These are phyloP conservation scores for Bruguiera parviflora DNA, from an alignment of 345 rosid species.

Conservation along the genomic window DNA sequence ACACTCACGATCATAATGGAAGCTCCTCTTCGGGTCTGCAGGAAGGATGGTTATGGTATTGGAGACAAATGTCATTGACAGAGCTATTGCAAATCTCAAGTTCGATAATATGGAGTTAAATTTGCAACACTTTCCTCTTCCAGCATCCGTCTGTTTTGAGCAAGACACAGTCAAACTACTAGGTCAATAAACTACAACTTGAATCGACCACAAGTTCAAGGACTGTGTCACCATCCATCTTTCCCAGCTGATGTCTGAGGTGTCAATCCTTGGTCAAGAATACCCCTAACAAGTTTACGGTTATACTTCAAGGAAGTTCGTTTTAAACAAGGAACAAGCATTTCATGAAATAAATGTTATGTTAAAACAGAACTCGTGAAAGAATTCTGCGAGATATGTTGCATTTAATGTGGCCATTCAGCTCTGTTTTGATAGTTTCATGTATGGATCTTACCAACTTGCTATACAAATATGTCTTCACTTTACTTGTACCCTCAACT, in stretches of 20 bases:
- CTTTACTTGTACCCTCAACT: not conserved
- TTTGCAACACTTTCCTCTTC: slow-evolving; percentile 20
- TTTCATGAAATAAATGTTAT: not conserved
- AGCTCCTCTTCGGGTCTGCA: no score
- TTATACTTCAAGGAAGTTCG: not conserved
- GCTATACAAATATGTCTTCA: not conserved
- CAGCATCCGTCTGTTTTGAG: slow-evolving; percentile 7
- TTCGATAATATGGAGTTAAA: slow-evolving; percentile 58
- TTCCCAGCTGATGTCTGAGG: slow-evolving; percentile 26
- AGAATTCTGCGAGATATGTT: not conserved
- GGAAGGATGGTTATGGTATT: slow-evolving; percentile 32
- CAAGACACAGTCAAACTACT: not conserved
- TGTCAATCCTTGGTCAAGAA: slow-evolving; percentile 7
- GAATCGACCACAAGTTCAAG: slow-evolving; percentile 1
- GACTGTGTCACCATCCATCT: not conserved
- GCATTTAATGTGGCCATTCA: not conserved
- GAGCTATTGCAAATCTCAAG: slow-evolving; percentile 73
- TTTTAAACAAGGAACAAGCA: not conserved
- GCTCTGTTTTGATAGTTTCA: slow-evolving; percentile 30
- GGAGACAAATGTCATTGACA: slow-evolving; percentile 66
- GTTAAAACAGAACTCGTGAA: not conserved
- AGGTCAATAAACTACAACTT: slow-evolving; percentile 3
- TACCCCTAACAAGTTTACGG: not conserved
- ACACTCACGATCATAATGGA: no score
- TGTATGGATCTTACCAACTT: not conserved